Conservation (phyloP, 2,329 filamentous ascomycete species). For the Hyphodiscus sp. region DNA sequence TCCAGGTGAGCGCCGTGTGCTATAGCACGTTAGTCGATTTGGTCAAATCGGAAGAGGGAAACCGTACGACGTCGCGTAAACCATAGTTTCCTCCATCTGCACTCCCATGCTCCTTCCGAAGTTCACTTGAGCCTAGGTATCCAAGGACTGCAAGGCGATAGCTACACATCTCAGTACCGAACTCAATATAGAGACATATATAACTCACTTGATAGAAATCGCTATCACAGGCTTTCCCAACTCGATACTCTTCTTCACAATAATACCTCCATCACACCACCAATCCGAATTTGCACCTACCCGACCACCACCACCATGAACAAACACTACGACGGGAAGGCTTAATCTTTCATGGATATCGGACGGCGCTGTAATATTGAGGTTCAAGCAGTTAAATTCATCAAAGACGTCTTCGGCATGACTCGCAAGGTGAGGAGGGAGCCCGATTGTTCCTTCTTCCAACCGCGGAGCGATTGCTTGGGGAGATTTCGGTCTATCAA, state of each 20-base stretch:
- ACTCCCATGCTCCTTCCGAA: constrained; percentile 1
- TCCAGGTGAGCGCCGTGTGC: constrained; percentile 52
- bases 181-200: not conserved
- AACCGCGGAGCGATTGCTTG: constrained; percentile 1
- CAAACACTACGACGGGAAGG: constrained; percentile 48
- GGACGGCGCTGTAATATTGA: constrained; percentile 36
- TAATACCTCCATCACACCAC: constrained; percentile 6
- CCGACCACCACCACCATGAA: constrained; percentile 38
- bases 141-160: constrained; percentile 8
- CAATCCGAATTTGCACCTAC: not conserved
- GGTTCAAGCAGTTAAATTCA: constrained; percentile 41
- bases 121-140: constrained; percentile 6
- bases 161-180: not conserved
- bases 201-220: constrained; percentile 9
- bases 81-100: constrained; percentile 31
- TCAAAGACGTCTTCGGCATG: constrained; percentile 4
- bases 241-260: constrained; percentile 8
- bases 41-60: not conserved
- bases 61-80: constrained; percentile 30
- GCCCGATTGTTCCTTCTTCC: constrained; percentile 9
- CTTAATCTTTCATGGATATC: constrained; percentile 26
- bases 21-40: not conserved
- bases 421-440: not conserved
- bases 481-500: constrained; percentile 10
- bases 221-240: not conserved